Evolutionary conservation across 2,329 filamentous ascomycete species (phyloP), one percentile per base, ranked within the genome.

Genomic region (Chalaropsis thielavioides): DNA sequence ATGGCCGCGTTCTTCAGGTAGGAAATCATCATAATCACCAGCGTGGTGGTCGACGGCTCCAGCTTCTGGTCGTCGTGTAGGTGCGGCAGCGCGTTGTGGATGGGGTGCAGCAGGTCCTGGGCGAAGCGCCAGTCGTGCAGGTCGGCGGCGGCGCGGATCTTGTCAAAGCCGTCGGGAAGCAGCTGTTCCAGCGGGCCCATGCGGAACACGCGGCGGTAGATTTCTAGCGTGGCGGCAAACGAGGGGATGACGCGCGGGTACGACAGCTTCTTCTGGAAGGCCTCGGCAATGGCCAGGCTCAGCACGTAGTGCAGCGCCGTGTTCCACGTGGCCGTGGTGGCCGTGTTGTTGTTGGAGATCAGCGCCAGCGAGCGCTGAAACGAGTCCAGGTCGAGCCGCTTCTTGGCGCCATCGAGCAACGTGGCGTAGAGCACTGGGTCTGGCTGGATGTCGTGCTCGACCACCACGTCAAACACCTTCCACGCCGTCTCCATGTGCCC

Each of bases 361-460:
- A 68, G 49, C 7, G 41, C 43, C 22, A 68, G 24, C 19, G 64
- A 64, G 19, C 66, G 60, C 15, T 59, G 60, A 24, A 90, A 77
- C 31, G 79, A 79, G 2, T 77, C 73, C 3, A 79, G 76, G 67
- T 89, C 79, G 27, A 78, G 73, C 22, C 77, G 77, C 3, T 72
- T 71, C 69, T 90, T 89, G 62, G 88, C 87, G 40, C 87, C 86
- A 66, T 86, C 82, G 51, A 95, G 80, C 41, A 96, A 76, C 35
- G 84, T 84, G 0, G 84, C 79, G 71, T 86, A 89, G 0, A 89
- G 86, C 68, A 83, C 81, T 0, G 75, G 75, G 72, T 95, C 85
- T 0, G 89, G 82, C 64, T 80, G 72, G 17, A 89, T 76, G 2
- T 81, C 81, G 68, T 83, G 79, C 15, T 79, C 74, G 62, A 80